Evolutionary conservation across 768 basidiomycete species (phyloP).

Genomic region (Calocybe cyanea): DNA sequence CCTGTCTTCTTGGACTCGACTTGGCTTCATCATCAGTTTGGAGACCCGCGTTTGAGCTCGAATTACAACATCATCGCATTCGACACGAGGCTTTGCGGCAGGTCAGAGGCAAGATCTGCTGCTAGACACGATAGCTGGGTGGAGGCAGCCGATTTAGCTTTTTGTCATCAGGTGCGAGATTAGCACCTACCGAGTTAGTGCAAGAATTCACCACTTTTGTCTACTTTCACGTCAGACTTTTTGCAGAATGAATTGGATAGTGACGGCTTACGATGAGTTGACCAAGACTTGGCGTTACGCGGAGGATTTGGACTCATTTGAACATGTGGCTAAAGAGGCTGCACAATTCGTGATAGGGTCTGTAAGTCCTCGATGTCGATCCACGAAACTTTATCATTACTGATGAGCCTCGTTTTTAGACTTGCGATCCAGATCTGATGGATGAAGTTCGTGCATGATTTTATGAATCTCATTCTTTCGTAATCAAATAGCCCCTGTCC

Average conservation of each 20-base stretch:
- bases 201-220: not conserved
- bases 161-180: constrained; percentile 53
- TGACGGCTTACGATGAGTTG: constrained; percentile 61
- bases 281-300: constrained; percentile 61
- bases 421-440: constrained; percentile 50
- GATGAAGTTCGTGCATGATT: constrained; percentile 50
- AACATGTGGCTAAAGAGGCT: constrained; percentile 61
- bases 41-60: constrained; percentile 55
- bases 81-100: constrained; percentile 64
- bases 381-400: not conserved
- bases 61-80: constrained; percentile 73
- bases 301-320: constrained; percentile 61
- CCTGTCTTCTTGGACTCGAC: constrained; percentile 65
- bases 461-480: not conserved
- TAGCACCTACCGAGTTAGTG: constrained; percentile 58
- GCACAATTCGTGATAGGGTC: constrained; percentile 51
- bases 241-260: constrained; percentile 53
- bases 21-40: constrained; percentile 66
- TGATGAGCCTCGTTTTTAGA: constrained; percentile 29
- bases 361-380: constrained; percentile 33
- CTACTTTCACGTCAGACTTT: constrained; percentile 2
- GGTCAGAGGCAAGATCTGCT: constrained; percentile 48
- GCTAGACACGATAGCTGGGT: constrained; percentile 72
- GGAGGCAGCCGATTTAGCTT: constrained; percentile 72
- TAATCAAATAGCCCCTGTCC: not conserved